Conservation (phyloP, 2,329 filamentous ascomycete species). For the Thermomyces lanuginosus region DNA sequence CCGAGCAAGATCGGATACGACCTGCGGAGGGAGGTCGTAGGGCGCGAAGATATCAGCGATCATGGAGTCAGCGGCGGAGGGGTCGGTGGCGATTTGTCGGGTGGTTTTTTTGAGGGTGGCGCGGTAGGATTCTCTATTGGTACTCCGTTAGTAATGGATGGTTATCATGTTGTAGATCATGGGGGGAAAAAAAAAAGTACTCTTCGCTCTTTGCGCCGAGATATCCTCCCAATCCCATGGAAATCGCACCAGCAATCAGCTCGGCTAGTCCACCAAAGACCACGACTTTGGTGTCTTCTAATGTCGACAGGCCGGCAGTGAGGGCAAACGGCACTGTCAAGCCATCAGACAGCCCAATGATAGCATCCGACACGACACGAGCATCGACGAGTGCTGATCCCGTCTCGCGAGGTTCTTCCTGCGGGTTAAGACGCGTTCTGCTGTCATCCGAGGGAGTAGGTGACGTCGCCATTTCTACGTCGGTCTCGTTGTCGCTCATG, state of each 20-base stretch:
- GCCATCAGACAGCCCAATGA: constrained; percentile 62
- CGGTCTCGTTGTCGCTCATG: too few species aligned
- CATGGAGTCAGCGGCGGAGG: constrained; percentile 14
- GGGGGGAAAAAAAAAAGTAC: constrained; percentile 12
- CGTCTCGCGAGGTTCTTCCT: too few species aligned
- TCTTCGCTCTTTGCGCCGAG: constrained; percentile 41
- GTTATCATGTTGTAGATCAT: constrained; percentile 3
- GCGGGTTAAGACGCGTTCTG: too few species aligned
- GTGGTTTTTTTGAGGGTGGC: constrained; percentile 23
- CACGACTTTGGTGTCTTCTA: constrained; percentile 49
- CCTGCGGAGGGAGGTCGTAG: constrained; percentile 21
- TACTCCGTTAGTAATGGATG: too few species aligned
- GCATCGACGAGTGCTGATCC: constrained; percentile 24
- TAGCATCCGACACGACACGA: constrained; percentile 39
- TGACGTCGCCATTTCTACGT: too few species aligned
- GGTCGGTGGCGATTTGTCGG: constrained; percentile 16
- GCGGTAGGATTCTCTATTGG: constrained; percentile 23
- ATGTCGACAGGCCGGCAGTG: constrained; percentile 48
- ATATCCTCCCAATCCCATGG: constrained; percentile 62
- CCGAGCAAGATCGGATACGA: constrained; percentile 20
- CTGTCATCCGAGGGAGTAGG: too few species aligned
- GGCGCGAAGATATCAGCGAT: constrained; percentile 24
- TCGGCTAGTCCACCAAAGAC: constrained; percentile 60
- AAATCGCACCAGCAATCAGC: constrained; percentile 58
- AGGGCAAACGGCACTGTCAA: constrained; percentile 67